These are phyloP conservation scores for Urochloa ruziziensis DNA, from an alignment of 176 grass and related monocot species.

Conservation along the genomic window DNA sequence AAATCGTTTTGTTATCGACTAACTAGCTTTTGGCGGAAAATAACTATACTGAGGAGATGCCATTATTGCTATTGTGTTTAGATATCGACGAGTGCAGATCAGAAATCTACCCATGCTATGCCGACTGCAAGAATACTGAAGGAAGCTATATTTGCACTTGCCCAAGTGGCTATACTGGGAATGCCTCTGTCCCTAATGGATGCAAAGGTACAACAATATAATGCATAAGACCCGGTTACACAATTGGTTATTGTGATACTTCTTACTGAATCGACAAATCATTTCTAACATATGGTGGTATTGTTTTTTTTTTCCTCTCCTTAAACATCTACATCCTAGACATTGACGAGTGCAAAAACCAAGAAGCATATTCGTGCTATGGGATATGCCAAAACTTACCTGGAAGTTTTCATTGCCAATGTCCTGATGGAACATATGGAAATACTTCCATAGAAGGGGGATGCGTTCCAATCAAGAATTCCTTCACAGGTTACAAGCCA, in stretches of 20 bases:
- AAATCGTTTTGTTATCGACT: too few species aligned
- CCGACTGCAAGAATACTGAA: neutral
- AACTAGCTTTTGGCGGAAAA: too few species aligned
- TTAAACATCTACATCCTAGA: neutral
- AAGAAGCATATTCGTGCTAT: slow-evolving; percentile 14
- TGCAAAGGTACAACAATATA: neutral
- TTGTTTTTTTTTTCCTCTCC: neutral
- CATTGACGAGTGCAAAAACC: slow-evolving; percentile 9
- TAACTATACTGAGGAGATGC: too few species aligned
- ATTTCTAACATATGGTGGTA: neutral
- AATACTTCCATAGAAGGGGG: slow-evolving; percentile 5
- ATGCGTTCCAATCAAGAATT: slow-evolving; percentile 13
- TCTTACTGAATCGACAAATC: neutral
- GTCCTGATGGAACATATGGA: neutral
- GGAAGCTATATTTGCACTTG: neutral
- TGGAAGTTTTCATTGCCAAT: slow-evolving; percentile 20
- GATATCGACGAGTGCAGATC: neutral
- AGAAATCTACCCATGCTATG: neutral
- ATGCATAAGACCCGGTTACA: too few species aligned
- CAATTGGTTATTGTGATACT: too few species aligned
- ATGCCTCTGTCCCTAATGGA: neutral
- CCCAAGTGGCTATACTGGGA: neutral
- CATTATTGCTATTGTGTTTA: neutral
- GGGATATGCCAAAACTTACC: slow-evolving; percentile 17
- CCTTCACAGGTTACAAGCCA: neutral